Percentiles rank a stretch among this genome's conserved stretches.
Conservation (phyloP, 169 alveolate species). For the Cryptosporidium baileyi region DNA sequence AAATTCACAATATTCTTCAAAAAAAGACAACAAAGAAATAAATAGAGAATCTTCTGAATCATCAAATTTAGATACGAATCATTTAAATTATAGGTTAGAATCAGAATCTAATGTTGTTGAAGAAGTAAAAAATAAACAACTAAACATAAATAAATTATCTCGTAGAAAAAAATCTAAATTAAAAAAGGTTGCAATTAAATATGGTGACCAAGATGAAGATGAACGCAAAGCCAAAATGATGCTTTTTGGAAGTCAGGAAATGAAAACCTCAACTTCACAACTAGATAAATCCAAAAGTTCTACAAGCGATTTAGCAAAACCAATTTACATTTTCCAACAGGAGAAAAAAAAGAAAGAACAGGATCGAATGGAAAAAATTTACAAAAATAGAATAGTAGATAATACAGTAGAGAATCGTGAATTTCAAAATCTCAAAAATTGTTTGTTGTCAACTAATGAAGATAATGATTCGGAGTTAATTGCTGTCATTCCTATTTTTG, state of each 20-base stretch:
- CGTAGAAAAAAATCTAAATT: constrained; percentile 80
- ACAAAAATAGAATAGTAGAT: constrained; percentile 44
- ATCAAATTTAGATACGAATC: not conserved
- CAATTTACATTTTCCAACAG: constrained; percentile 28
- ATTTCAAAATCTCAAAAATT: constrained; percentile 12
- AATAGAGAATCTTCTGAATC: not conserved
- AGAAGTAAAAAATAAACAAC: not conserved
- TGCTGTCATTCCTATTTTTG: constrained; percentile 60
- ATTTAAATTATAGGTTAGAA: not conserved
- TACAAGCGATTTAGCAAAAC: not conserved
- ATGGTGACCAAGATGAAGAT: constrained; percentile 85
- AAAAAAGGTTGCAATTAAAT: constrained; percentile 79
- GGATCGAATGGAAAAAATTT: constrained; percentile 33
- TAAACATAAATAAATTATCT: constrained; percentile 66
- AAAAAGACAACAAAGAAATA: not conserved
- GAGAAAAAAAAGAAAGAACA: constrained; percentile 61
- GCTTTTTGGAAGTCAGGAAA: constrained; percentile 81
- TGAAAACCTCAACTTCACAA: constrained; percentile 69
- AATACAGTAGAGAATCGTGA: constrained; percentile 60
- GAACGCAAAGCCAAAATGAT: constrained; percentile 80
- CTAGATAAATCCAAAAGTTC: not conserved
- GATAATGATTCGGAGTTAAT: constrained; percentile 25
- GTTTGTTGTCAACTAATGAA: constrained; percentile 23
- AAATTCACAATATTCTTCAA: not conserved
- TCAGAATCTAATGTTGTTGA: too few species aligned